Evolutionary conservation across 73 alveolate genomes (phyloP).

Genomic region (Symbiodinium natans): DNA sequence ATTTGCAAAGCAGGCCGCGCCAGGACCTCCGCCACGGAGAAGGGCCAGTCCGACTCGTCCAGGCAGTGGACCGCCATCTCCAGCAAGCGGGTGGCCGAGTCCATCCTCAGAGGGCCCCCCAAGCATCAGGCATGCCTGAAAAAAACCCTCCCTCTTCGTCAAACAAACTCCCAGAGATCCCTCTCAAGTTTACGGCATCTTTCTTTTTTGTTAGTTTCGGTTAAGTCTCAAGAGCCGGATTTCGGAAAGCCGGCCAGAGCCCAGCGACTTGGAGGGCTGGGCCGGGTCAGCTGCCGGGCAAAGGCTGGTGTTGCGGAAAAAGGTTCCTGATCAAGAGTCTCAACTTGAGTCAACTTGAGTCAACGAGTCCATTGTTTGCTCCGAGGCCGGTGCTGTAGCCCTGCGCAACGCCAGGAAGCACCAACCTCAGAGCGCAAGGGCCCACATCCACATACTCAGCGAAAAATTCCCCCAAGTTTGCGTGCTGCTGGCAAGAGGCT

Average conservation of each 20-base stretch:
- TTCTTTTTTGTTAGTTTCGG: too few relatives aligned
- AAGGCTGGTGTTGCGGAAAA: slow-evolving; percentile 31
- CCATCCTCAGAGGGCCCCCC: slow-evolving; percentile 53
- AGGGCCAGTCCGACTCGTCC: slow-evolving; percentile 70
- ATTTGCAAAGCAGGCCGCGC: slow-evolving; percentile 11
- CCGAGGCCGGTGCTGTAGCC: slow-evolving; percentile 62
- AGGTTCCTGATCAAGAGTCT: slow-evolving; percentile 16
- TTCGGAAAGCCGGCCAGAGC: slow-evolving; percentile 5
- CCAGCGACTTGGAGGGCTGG: neutral
- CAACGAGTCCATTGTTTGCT: neutral
- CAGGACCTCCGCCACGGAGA: slow-evolving; percentile 54
- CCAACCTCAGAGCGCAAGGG: slow-evolving; percentile 13
- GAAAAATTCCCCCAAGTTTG: too few relatives aligned
- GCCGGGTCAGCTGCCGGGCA: neutral
- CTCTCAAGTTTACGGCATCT: too few relatives aligned
- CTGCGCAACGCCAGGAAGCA: slow-evolving; percentile 68
- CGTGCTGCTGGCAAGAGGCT: slow-evolving; percentile 25
- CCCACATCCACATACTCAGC: neutral
- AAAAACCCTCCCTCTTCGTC: too few relatives aligned
- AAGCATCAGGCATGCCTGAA: too few relatives aligned
- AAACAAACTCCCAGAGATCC: too few relatives aligned
- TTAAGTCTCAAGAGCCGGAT: slow-evolving; percentile 40
- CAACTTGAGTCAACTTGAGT: neutral
- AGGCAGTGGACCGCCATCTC: slow-evolving; percentile 72
- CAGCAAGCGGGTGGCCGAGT: slow-evolving; percentile 76